Percentiles rank a stretch among this genome's conserved stretches.
These are phyloP conservation scores for Niebla homalea DNA, from an alignment of 495 filamentous ascomycete species.

Conservation along the genomic window DNA sequence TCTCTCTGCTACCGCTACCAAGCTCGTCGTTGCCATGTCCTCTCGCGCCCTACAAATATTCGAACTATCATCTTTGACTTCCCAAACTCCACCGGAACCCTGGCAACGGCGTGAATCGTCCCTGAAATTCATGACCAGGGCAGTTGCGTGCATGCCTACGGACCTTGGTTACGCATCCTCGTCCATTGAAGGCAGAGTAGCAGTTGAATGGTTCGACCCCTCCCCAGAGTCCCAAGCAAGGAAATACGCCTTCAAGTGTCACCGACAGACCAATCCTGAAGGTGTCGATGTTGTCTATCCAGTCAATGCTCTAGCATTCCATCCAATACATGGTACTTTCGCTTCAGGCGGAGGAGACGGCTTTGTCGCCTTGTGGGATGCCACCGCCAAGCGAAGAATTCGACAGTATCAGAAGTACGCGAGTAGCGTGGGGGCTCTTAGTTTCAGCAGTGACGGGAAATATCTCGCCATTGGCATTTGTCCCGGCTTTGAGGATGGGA, in stretches of 20 bases:
- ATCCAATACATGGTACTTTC: slow-evolving; percentile 83
- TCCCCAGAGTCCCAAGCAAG: slow-evolving; percentile 68
- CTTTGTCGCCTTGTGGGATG: slow-evolving; percentile 92
- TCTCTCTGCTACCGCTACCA: slow-evolving; percentile 63
- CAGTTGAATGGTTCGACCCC: slow-evolving; percentile 95
- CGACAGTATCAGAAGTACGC: slow-evolving; percentile 76
- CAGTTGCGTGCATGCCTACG: slow-evolving; percentile 92
- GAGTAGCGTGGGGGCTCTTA: slow-evolving; percentile 61
- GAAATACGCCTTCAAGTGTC: slow-evolving; percentile 98
- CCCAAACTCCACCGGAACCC: slow-evolving; percentile 40
- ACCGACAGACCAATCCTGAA: slow-evolving; percentile 54
- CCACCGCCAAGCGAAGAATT: slow-evolving; percentile 77
- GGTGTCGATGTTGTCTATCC: slow-evolving; percentile 84
- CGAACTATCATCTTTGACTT: slow-evolving; percentile 57
- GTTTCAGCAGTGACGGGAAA: slow-evolving; percentile 67
- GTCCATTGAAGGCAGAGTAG: slow-evolving; percentile 84
- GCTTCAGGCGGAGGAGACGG: slow-evolving; percentile 89
- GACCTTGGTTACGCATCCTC: slow-evolving; percentile 81
- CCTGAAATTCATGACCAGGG: slow-evolving; percentile 89
- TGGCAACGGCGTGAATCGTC: slow-evolving; percentile 85
- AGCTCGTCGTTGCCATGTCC: slow-evolving; percentile 92
- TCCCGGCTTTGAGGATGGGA: slow-evolving; percentile 85
- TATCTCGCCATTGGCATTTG: slow-evolving; percentile 74
- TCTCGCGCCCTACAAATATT: slow-evolving; percentile 83
- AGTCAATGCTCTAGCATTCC: slow-evolving; percentile 86